These are phyloP conservation scores for Phytophthora crassamura DNA, from an alignment of 352 stramenopile genomes.

Conservation along the genomic window DNA sequence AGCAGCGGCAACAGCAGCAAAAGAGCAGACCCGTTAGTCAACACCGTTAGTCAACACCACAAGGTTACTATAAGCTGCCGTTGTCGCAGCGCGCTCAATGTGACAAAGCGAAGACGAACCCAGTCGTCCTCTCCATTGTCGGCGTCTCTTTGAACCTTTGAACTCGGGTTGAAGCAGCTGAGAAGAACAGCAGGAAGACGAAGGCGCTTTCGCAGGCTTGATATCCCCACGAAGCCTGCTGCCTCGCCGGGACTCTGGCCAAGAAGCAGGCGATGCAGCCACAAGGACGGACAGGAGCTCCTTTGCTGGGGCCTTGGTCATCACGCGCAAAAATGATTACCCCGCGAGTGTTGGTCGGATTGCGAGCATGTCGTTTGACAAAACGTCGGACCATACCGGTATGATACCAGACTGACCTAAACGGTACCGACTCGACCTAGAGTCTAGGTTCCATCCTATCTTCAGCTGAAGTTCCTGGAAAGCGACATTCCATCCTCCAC, in stretches of 20 bases:
- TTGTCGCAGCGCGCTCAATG: too few relatives aligned
- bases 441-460: not conserved
- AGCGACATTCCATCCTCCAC: not conserved
- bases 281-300: not conserved
- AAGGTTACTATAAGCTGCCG: too few relatives aligned
- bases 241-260: too few relatives aligned
- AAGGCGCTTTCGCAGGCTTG: not conserved
- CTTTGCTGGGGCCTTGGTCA: not conserved
- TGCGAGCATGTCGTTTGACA: not conserved
- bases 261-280: too few relatives aligned
- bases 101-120: not conserved
- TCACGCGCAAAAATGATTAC: constrained; percentile 13
- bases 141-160: constrained; percentile 15
- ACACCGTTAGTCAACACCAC: too few relatives aligned
- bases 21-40: constrained; percentile 11
- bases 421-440: too few relatives aligned
- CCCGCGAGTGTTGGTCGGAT: not conserved
- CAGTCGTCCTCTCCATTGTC: not conserved
- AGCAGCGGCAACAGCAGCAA: constrained; percentile 14
- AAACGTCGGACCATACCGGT: constrained; percentile 9
- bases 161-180: too few relatives aligned
- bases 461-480: not conserved
- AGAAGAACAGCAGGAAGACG: not conserved
- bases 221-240: too few relatives aligned
- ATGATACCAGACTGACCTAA: constrained; percentile 1